Evolutionary conservation across 2,329 filamentous ascomycete genomes (phyloP).

Genomic region (Phaeomoniella chlamydospora): DNA sequence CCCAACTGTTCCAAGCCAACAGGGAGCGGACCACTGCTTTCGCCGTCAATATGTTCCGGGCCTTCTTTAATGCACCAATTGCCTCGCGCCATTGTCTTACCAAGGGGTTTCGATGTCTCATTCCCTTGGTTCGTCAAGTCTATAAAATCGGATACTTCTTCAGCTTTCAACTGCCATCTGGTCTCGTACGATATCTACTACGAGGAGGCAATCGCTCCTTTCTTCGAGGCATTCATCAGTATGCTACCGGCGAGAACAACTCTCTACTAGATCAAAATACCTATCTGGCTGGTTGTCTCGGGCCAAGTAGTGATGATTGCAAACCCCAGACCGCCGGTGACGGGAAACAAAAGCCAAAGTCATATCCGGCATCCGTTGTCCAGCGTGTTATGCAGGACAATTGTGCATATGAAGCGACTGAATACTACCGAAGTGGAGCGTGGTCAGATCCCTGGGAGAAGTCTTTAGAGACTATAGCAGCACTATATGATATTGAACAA

Average conservation of each 20-base stretch:
- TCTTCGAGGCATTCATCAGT: slow-evolving; percentile 24
- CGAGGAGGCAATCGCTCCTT: slow-evolving; percentile 35
- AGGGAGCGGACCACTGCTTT: slow-evolving; percentile 23
- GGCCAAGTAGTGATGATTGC: slow-evolving; percentile 33
- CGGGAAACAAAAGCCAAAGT: slow-evolving; percentile 9
- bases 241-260: slow-evolving; percentile 19
- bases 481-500: slow-evolving; percentile 27
- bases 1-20: slow-evolving; percentile 26
- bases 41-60: slow-evolving; percentile 34
- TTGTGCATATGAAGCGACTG: slow-evolving; percentile 32
- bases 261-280: slow-evolving; percentile 25
- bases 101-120: slow-evolving; percentile 26
- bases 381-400: slow-evolving; percentile 24
- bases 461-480: slow-evolving; percentile 32
- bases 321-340: slow-evolving; percentile 15
- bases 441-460: slow-evolving; percentile 33
- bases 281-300: slow-evolving; percentile 34
- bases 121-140: slow-evolving; percentile 33
- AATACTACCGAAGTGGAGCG: slow-evolving; percentile 39
- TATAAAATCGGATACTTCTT: slow-evolving; percentile 40
- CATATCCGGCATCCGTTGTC: slow-evolving; percentile 26
- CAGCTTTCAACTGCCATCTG: slow-evolving; percentile 33
- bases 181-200: slow-evolving; percentile 28
- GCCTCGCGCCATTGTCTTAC: slow-evolving; percentile 28
- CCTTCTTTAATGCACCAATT: slow-evolving; percentile 28